phyloP scores from a whole-genome alignment of 768 basidiomycete species.

The Rhodotorula babjevae region DNA sequence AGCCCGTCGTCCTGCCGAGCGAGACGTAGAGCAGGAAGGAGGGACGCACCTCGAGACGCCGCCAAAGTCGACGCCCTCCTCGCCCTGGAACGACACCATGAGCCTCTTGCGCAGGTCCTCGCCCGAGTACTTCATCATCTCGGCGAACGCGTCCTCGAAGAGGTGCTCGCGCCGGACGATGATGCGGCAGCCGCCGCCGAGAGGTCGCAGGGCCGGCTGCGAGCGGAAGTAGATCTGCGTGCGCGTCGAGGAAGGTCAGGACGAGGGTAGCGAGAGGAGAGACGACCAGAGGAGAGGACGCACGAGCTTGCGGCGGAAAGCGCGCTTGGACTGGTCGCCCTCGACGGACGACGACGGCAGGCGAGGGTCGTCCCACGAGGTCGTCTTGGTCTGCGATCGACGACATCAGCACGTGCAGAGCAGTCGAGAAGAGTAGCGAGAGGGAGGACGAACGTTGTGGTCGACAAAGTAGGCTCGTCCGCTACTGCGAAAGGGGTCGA shows the following conservation, averaged over 20 bases:
- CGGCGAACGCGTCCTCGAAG: constrained; percentile 97
- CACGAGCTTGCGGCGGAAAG: constrained; percentile 88
- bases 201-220: constrained; percentile 90
- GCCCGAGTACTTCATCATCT: constrained; percentile 97
- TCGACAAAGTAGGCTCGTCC: constrained; percentile 98
- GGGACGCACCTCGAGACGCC: constrained; percentile 64
- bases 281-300: background rate
- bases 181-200: constrained; percentile 83
- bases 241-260: background rate
- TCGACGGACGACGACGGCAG: constrained; percentile 88
- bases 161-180: constrained; percentile 95
- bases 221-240: constrained; percentile 85
- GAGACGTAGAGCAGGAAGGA: no score
- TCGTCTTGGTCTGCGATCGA: constrained; percentile 63
- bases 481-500: constrained; percentile 49
- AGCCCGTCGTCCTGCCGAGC: background rate
- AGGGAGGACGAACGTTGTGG: constrained; percentile 67
- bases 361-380: constrained; percentile 98
- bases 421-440: no score
- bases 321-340: constrained; percentile 99
- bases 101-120: constrained; percentile 94
- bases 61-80: constrained; percentile 97
- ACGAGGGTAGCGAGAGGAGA: background rate
- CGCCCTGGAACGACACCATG: constrained; percentile 85
- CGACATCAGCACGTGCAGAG: background rate